These are phyloP conservation scores for Trypanosoma melophagium DNA, from an alignment of 208 protist genomes.

Conservation along the genomic window DNA sequence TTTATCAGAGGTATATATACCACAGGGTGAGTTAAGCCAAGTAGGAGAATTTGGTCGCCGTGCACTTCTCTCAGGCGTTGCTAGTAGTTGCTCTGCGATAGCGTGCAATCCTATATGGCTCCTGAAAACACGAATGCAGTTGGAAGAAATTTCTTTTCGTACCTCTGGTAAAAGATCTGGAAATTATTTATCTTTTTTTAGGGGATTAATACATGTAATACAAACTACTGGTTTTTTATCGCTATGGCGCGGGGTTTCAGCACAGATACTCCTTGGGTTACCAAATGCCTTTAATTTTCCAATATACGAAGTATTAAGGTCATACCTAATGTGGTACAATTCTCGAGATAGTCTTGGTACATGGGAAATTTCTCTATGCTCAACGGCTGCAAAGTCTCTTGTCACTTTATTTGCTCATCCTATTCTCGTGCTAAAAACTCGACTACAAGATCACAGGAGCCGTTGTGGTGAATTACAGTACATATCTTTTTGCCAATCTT, in stretches of 20 bases:
- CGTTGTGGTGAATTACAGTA: conserved; percentile 65
- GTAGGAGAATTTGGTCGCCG: conserved; percentile 46
- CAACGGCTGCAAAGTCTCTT: conserved; percentile 57
- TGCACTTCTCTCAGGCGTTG: conserved; percentile 57
- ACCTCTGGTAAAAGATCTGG: neutral
- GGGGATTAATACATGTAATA: conserved; percentile 58
- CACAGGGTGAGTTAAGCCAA: neutral
- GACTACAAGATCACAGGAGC: conserved; percentile 83
- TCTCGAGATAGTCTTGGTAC: conserved; percentile 34
- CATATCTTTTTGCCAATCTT: conserved; percentile 57
- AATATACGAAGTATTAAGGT: conserved; percentile 80
- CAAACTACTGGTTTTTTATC: conserved; percentile 54
- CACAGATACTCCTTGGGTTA: conserved; percentile 76
- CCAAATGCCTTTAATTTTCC: conserved; percentile 84
- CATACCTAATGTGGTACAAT: conserved; percentile 17
- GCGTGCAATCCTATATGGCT: conserved; percentile 88
- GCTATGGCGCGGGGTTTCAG: conserved; percentile 76
- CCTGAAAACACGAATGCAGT: conserved; percentile 89
- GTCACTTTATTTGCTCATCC: conserved; percentile 64
- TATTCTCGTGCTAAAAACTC: conserved; percentile 74
- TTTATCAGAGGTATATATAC: conserved; percentile 20
- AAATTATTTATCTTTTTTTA: conserved; percentile 58
- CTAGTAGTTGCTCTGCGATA: conserved; percentile 58
- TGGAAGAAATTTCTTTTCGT: conserved; percentile 28
- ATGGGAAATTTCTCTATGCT: conserved; percentile 62